Conservation (phyloP, 2,329 filamentous ascomycete genomes). For the Botrytis pseudocinerea region DNA sequence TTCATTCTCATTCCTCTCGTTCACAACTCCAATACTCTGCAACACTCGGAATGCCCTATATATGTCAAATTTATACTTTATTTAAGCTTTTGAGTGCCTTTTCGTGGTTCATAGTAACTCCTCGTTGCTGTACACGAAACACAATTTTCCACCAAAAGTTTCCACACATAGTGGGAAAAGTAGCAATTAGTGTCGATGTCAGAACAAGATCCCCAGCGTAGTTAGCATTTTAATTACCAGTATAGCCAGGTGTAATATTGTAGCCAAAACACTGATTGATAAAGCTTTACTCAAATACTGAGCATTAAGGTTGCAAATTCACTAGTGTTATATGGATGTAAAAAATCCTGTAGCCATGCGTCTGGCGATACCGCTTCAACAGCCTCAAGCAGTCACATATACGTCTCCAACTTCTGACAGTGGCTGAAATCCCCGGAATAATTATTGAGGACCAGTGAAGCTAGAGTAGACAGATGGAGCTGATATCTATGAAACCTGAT, state of each 20-base stretch:
- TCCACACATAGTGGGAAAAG: not conserved
- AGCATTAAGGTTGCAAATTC: not conserved
- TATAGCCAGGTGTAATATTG: not conserved
- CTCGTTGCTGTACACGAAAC: not conserved
- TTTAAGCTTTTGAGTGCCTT: not conserved
- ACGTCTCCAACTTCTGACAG: not conserved
- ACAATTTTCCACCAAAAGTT: not conserved
- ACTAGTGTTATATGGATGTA: not conserved
- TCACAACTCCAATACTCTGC: not conserved
- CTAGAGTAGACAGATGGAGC: not conserved
- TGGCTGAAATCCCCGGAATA: not conserved
- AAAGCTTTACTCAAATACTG: not conserved
- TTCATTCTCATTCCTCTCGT: not conserved
- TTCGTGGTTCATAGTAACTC: too few species aligned
- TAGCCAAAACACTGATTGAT: not conserved
- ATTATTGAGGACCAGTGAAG: not conserved
- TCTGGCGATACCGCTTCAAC: not conserved
- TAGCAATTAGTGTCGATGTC: not conserved
- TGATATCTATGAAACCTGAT: not conserved
- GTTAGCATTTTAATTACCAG: not conserved
- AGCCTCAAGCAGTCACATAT: not conserved
- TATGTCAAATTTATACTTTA: not conserved
- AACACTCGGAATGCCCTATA: not conserved
- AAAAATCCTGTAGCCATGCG: not conserved
- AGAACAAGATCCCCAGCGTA: not conserved